Evolutionary conservation across 2,329 filamentous ascomycete species (phyloP), one percentile per base, ranked within the genome.

Genomic region (Coniochaeta hoffmannii): DNA sequence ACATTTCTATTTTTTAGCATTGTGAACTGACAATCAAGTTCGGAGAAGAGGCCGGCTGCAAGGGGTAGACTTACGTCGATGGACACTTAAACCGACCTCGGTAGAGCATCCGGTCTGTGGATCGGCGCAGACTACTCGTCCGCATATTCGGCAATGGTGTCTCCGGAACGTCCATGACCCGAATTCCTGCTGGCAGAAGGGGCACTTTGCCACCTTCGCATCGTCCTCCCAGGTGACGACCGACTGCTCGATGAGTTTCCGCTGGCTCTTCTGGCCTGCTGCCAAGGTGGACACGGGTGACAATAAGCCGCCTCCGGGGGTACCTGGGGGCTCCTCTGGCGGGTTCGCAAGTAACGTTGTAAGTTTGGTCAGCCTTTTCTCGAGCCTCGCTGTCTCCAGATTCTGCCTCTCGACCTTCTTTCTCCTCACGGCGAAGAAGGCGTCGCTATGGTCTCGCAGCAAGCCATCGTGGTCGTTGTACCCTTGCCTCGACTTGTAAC

Each of bases 181-280:
- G 69, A 99, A 99, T 56, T 96, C 90, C 65, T 99, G 94, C 66
- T 96, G 89, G 65, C 94, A 99, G 66, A 96, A 96, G 0, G 94
- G 94, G 66, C 94, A 99, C 60, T 86, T 85, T 1, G 78, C 59
- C 6, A 99, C 91, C 31, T 78, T 82, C 0, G 86, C 79, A 69
- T 99, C 94, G 53, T 97, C 92, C 69, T 99, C 89, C 94, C 94
- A 99, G 0, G 87, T 88, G 15, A 99, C 92, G 8, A 99, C 83
- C 0, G 89, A 91, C 67, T 99, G 94, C 68, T 99, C 94, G 4
- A 97, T 74, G 14, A 82, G 68, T 67, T 96, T 94, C 52, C 90
- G 81, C 52, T 87, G 83, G 59, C 87, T 90, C 65, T 85, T 90
- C 60, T 88, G 86, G 36, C 85, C 84, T 1, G n/a, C n/a, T n/a